Evolutionary conservation across 352 stramenopile genomes (phyloP).

Genomic region (Phytopythium oedochilum): DNA sequence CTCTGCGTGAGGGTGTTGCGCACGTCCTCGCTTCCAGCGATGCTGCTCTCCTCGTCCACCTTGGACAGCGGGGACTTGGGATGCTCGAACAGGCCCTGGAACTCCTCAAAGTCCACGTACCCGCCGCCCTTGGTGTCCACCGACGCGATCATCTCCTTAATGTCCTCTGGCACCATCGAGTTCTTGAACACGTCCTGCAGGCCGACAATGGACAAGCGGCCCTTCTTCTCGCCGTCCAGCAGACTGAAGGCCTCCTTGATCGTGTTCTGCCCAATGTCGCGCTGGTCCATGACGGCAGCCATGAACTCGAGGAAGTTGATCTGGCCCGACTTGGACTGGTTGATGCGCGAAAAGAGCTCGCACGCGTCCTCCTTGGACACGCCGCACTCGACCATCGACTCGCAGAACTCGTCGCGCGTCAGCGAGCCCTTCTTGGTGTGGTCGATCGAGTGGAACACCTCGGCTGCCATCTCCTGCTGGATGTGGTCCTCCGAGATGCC

Average conservation of each 20-base stretch:
- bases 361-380: conserved; percentile 67
- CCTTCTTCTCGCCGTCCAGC: conserved; percentile 88
- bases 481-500: conserved; percentile 70
- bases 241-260: conserved; percentile 90
- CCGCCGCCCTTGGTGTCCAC: conserved; percentile 76
- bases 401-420: conserved; percentile 92
- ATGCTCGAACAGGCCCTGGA: conserved; percentile 67
- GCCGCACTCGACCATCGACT: conserved; percentile 87
- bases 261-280: conserved; percentile 85
- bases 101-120: conserved; percentile 89
- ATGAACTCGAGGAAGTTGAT: conserved; percentile 97
- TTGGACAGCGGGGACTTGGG: conserved; percentile 26
- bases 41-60: conserved; percentile 27
- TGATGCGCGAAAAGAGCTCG: conserved; percentile 73
- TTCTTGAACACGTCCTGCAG: conserved; percentile 86
- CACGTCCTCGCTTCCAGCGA: conserved; percentile 2
- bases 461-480: conserved; percentile 67
- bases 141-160: conserved; percentile 89
- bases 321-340: conserved; percentile 73
- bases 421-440: conserved; percentile 81
- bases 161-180: conserved; percentile 81
- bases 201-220: conserved; percentile 89
- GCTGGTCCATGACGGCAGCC: conserved; percentile 90
- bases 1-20: conserved; percentile 2
- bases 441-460: conserved; percentile 89